Percentiles rank a stretch among this genome's conserved stretches.
Evolutionary conservation across 2,329 filamentous ascomycete genomes (phyloP).

Genomic region (Arthrobotrys megalospora): DNA sequence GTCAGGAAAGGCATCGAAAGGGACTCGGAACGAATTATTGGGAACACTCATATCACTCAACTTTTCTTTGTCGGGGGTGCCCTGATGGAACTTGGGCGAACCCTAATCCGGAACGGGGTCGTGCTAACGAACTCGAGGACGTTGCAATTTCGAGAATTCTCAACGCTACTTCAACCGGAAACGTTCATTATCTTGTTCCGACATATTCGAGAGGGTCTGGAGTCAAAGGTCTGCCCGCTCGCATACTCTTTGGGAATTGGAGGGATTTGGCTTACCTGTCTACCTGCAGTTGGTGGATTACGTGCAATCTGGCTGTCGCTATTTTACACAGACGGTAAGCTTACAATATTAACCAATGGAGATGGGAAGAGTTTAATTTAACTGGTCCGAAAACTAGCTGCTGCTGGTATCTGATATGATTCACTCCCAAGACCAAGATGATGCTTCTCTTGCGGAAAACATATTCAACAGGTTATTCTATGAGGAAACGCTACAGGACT

Average conservation of each 20-base stretch:
- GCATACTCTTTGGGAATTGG: background rate
- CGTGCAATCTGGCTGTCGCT: constrained; percentile 88
- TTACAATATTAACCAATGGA: constrained; percentile 43
- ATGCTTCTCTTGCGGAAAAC: constrained; percentile 99
- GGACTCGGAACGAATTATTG: constrained; percentile 84
- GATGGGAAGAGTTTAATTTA: background rate
- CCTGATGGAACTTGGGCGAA: constrained; percentile 93
- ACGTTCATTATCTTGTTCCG: constrained; percentile 91
- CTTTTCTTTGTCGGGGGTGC: constrained; percentile 86
- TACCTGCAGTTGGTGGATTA: constrained; percentile 74
- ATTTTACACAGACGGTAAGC: constrained; percentile 85
- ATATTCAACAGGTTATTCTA: constrained; percentile 98
- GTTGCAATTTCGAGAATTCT: constrained; percentile 71
- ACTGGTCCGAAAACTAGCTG: constrained; percentile 67
- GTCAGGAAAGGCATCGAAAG: constrained; percentile 90
- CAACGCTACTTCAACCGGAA: constrained; percentile 91
- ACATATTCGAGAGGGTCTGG: constrained; percentile 82
- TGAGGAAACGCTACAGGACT: constrained; percentile 93
- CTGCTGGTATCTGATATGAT: constrained; percentile 94
- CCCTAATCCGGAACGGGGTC: constrained; percentile 75
- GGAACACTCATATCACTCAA: constrained; percentile 80
- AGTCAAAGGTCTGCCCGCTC: constrained; percentile 78
- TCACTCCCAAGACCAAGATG: constrained; percentile 76
- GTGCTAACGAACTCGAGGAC: constrained; percentile 70
- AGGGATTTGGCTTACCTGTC: constrained; percentile 1